Evolutionary conservation across 257 asterid genomes (phyloP), one percentile per base, ranked within the genome.

Genomic region (Datura wrightii): DNA sequence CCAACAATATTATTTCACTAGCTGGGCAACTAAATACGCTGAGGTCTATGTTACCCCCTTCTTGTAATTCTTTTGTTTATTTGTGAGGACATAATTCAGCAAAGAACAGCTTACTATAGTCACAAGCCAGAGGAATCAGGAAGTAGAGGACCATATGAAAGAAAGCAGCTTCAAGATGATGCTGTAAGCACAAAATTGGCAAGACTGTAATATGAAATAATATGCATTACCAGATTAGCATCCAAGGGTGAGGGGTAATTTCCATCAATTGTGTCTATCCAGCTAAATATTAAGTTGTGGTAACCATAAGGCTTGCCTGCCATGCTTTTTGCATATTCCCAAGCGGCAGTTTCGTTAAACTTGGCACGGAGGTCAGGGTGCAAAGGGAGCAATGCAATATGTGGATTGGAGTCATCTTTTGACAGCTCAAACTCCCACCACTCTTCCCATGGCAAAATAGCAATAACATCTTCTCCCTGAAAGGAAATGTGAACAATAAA

Each of bases 241-340:
- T 94, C 98, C 84, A 93, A 90, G 59, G 99, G 99, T 48, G 91
- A 83, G 53, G 97, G 99, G 88, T 90, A 96, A 86, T 96, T 93
- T 83, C 85, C 97, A 52, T 90, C 92, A 54, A 90, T 55, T 2
- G 99, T 96, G 87, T 96, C 99, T 80, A 96, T 96, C 99, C 98
- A 96, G 91, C 97, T 92, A 92, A 96, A 96, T 85, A 94, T 92
- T 89, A 96, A 89, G 93, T 96, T 94, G 88, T 96, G 98, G 89
- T 91, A 96, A 86, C 99, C 99, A 83, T 96, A 96, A 10, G 97
- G 97, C 55, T 55, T 84, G 82, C 93, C 98, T 3, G 83, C 74
- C 99, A 96, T 92, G 94, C 95, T 92, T 83, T 86, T 89, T 58
- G 97, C 99, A 90, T 93, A 96, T 89, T 93, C 94, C 98, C 98